These are phyloP conservation scores for Blastobotrys capitulatus DNA, from an alignment of 1,139 yeast species.

Conservation along the genomic window DNA sequence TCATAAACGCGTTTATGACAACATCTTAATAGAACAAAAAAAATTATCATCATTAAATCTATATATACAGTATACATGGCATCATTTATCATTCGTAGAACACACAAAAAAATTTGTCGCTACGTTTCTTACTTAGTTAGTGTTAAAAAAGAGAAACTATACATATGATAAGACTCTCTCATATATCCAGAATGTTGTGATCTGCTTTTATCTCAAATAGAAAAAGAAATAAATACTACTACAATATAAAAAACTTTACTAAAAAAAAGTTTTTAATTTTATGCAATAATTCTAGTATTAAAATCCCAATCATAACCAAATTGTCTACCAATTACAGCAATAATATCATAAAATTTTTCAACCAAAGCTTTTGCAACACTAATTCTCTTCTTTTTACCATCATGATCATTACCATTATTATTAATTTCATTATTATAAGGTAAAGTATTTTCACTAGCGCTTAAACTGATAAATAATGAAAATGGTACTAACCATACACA, in stretches of 20 bases:
- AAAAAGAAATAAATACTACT: background rate
- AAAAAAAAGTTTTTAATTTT: background rate
- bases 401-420: conserved; percentile 16
- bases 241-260: background rate
- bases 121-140: too few species aligned
- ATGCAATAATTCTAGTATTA: conserved; percentile 14
- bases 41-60: too few species aligned
- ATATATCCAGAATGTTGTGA: too few species aligned
- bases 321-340: conserved; percentile 45
- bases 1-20: too few species aligned
- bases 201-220: too few species aligned
- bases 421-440: conserved; percentile 41
- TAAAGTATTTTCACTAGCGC: conserved; percentile 85
- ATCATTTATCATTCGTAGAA: too few species aligned
- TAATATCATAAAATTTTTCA: conserved; percentile 45
- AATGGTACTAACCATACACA: conserved; percentile 95
- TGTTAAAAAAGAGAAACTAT: too few species aligned
- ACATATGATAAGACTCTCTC: too few species aligned
- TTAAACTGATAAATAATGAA: conserved; percentile 81
- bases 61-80: too few species aligned
- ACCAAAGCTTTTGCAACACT: conserved; percentile 65
- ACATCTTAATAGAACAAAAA: too few species aligned
- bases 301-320: conserved; percentile 65
- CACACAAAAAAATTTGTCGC: too few species aligned
- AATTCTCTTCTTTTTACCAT: conserved; percentile 34